These are phyloP conservation scores for Aspergillus bombycis DNA, from an alignment of 2,329 filamentous ascomycete genomes.

Conservation along the genomic window DNA sequence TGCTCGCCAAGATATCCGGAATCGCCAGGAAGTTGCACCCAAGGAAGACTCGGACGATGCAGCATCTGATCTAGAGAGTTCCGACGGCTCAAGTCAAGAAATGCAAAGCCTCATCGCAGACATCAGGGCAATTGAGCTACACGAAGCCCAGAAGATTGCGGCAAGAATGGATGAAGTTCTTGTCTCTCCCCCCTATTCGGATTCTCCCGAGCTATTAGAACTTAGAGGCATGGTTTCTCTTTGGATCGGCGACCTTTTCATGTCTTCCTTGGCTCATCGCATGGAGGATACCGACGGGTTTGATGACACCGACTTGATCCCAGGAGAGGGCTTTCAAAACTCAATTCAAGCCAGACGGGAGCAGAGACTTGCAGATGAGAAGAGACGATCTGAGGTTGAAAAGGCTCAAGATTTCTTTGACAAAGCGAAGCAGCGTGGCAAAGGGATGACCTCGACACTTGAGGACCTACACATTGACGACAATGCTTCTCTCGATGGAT, in stretches of 20 bases:
- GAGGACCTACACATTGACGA: slow-evolving; percentile 35
- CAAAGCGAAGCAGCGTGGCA: slow-evolving; percentile 36
- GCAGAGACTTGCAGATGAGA: slow-evolving; percentile 38
- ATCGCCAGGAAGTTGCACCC: slow-evolving; percentile 25
- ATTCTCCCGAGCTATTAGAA: slow-evolving; percentile 67
- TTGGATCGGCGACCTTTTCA: slow-evolving; percentile 71
- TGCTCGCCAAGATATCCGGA: slow-evolving; percentile 45
- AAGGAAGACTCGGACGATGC: slow-evolving; percentile 34
- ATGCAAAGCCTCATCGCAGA: slow-evolving; percentile 32
- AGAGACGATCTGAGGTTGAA: slow-evolving; percentile 32
- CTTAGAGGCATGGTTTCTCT: slow-evolving; percentile 74
- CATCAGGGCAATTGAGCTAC: slow-evolving; percentile 57
- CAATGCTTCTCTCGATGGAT: not conserved
- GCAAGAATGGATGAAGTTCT: slow-evolving; percentile 72
- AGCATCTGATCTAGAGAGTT: slow-evolving; percentile 25
- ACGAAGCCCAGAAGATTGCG: slow-evolving; percentile 65
- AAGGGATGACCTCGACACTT: slow-evolving; percentile 33
- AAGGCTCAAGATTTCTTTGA: slow-evolving; percentile 40
- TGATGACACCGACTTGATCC: slow-evolving; percentile 22
- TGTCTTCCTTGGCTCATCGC: slow-evolving; percentile 35
- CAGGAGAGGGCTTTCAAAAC: slow-evolving; percentile 25
- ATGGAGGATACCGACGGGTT: slow-evolving; percentile 17
- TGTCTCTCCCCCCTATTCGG: slow-evolving; percentile 69
- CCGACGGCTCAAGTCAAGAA: slow-evolving; percentile 39
- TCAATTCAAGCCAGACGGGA: slow-evolving; percentile 37